phyloP scores from a whole-genome alignment of 2,329 filamentous ascomycete species.

The Cladosporium velox region DNA sequence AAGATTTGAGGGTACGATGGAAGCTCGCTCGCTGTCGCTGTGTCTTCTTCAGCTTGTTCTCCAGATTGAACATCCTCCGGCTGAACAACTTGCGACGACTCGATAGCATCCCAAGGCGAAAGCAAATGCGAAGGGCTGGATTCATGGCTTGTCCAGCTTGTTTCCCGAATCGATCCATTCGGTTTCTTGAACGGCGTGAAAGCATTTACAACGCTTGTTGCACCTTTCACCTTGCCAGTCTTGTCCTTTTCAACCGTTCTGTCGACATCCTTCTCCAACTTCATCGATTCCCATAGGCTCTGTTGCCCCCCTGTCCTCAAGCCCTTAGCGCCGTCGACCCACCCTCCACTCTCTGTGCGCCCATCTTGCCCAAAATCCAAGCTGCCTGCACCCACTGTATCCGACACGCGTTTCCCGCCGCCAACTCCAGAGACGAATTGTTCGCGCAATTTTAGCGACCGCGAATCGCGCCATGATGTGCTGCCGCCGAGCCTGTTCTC shows the following conservation, averaged over 20 bases:
- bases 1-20: slow-evolving; percentile 44
- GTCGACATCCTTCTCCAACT: slow-evolving; percentile 26
- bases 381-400: slow-evolving; percentile 66
- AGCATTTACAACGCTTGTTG: slow-evolving; percentile 34
- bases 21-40: neutral
- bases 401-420: slow-evolving; percentile 60
- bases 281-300: slow-evolving; percentile 40
- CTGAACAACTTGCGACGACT: neutral
- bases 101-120: slow-evolving; percentile 28
- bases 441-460: slow-evolving; percentile 66
- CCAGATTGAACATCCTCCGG: neutral
- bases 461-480: slow-evolving; percentile 70
- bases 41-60: neutral
- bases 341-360: slow-evolving; percentile 55
- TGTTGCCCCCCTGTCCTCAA: slow-evolving; percentile 52
- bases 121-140: slow-evolving; percentile 35
- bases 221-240: slow-evolving; percentile 28
- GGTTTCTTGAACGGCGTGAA: slow-evolving; percentile 35
- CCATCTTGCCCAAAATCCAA: slow-evolving; percentile 55
- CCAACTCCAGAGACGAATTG: slow-evolving; percentile 65
- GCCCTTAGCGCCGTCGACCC: slow-evolving; percentile 50
- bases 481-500: slow-evolving; percentile 65
- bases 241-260: slow-evolving; percentile 28
- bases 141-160: slow-evolving; percentile 38
- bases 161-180: slow-evolving; percentile 35